Evolutionary conservation across 306 rosid species (phyloP), one percentile per base, ranked within the genome.

Genomic region (Macrotyloma uniflorum): DNA sequence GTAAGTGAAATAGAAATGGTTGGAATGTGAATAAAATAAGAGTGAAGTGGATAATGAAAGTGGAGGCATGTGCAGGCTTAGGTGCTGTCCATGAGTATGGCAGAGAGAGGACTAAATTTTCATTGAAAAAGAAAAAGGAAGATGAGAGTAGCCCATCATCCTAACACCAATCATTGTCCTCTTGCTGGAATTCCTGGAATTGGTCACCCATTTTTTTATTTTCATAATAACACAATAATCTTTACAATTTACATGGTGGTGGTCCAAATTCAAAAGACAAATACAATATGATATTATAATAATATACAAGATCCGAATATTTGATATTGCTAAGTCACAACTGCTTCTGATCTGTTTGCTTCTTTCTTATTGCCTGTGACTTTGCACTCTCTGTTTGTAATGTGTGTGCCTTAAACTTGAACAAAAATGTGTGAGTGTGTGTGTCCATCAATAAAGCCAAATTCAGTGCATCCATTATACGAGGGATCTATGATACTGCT

Each of bases 101-200:
- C 35, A 72, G 3, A 67, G 47, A 72, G 67, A 13, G 12, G 30
- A 53, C 2, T 33, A 69, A n/a, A 66, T 32, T 65, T 57, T 72
- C 68, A 83, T 59, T 10, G 13, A 63, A 38, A 46, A 61, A 61
- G 50, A 22, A 62, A 51, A 72, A 74, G 70, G 1, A 28, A 74
- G 59, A 74, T 11, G 57, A 74, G 22, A 67, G 69, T 38, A 79
- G 46, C 32, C 84, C 84, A 75, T 83, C n/a, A 36, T 67, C 66
- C 61, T 66, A 83, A 83, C 80, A 74, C 80, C 47, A 83, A 83
- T 79, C 58, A 73, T 79, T 83, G 83, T 79, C 83, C 78, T 79
- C 57, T 83, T 79, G 58, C 82, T 23, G 38, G 36, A 70, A 50
- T 83, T 79, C 50, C 82, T 23, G 38, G 36, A 70, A 50, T 63